A percentile compares a stretch with the other conserved stretches of the same genome.
These are phyloP conservation scores for Schwanniomyces occidentalis DNA, from an alignment of 805 yeast genomes.

Conservation along the genomic window DNA sequence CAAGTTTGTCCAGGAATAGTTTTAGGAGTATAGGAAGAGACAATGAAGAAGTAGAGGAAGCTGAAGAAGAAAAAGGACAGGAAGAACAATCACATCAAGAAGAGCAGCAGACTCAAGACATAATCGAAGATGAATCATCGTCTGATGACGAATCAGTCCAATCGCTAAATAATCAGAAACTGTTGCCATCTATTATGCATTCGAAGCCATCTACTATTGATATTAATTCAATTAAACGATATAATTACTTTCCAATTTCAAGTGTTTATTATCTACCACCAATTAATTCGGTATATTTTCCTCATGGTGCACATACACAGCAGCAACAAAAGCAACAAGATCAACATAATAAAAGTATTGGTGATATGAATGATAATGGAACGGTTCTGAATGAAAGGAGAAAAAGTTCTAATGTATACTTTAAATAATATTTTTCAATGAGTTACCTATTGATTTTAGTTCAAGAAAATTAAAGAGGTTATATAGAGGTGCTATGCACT, in stretches of 20 bases:
- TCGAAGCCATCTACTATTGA: constrained; percentile 9
- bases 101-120: not conserved
- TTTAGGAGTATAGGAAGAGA: constrained; percentile 11
- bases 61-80: constrained; percentile 11
- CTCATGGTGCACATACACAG: constrained; percentile 52
- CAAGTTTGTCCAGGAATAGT: constrained; percentile 16
- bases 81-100: constrained; percentile 2
- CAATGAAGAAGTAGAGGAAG: constrained; percentile 12
- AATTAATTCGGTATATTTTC: constrained; percentile 55
- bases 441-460: not conserved
- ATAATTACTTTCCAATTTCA: constrained; percentile 53
- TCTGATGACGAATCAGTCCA: constrained; percentile 6
- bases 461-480: too few relatives aligned
- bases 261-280: constrained; percentile 55
- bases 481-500: too few relatives aligned
- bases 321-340: constrained; percentile 11
- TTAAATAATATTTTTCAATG: constrained; percentile 11
- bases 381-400: too few relatives aligned
- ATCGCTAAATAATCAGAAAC: not conserved
- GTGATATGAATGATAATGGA: too few relatives aligned
- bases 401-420: constrained; percentile 26
- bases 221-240: constrained; percentile 17
- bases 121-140: constrained; percentile 1
- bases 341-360: constrained; percentile 9
- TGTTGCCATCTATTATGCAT: not conserved